Evolutionary conservation across 768 basidiomycete genomes (phyloP).

Genomic region (Serpula lacrymans): DNA sequence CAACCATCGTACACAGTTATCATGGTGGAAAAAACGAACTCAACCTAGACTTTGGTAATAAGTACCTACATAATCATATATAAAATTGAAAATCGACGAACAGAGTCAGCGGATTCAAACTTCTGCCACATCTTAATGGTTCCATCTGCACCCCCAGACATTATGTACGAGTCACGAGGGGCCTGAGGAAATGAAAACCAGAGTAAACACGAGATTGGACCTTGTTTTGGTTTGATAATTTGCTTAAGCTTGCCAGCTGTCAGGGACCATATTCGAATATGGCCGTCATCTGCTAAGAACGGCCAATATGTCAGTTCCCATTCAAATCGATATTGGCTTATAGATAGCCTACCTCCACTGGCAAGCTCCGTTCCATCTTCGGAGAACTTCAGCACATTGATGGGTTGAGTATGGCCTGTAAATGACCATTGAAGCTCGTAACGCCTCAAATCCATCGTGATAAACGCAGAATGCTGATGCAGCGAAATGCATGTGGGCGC

Average conservation of each 20-base stretch:
- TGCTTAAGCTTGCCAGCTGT: not conserved
- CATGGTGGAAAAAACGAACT: too few relatives aligned
- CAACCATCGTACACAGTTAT: not conserved
- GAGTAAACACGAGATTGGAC: not conserved
- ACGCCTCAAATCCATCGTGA: too few relatives aligned
- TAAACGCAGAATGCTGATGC: too few relatives aligned
- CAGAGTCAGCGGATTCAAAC: too few relatives aligned
- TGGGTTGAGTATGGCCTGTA: conserved; percentile 1
- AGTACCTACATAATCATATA: too few relatives aligned
- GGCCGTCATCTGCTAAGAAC: conserved; percentile 7
- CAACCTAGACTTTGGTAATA: too few relatives aligned
- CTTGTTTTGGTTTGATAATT: conserved; percentile 2
- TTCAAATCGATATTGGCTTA: not conserved
- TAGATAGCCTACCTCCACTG: conserved; percentile 1
- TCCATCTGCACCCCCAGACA: conserved; percentile 1
- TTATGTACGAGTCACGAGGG: not conserved
- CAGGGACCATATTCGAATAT: conserved; percentile 1
- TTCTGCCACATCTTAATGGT: conserved; percentile 4
- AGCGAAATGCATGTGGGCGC: too few relatives aligned
- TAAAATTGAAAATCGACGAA: too few relatives aligned
- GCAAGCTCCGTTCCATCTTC: conserved; percentile 1
- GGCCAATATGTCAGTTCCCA: not conserved
- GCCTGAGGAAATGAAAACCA: not conserved
- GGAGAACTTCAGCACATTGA: conserved; percentile 1
- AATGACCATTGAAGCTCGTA: conserved; percentile 1